Percentiles rank a stretch among this genome's conserved stretches.
Conservation (phyloP, 2,329 filamentous ascomycete genomes). For the Cylindrodendrum hubeiense region DNA sequence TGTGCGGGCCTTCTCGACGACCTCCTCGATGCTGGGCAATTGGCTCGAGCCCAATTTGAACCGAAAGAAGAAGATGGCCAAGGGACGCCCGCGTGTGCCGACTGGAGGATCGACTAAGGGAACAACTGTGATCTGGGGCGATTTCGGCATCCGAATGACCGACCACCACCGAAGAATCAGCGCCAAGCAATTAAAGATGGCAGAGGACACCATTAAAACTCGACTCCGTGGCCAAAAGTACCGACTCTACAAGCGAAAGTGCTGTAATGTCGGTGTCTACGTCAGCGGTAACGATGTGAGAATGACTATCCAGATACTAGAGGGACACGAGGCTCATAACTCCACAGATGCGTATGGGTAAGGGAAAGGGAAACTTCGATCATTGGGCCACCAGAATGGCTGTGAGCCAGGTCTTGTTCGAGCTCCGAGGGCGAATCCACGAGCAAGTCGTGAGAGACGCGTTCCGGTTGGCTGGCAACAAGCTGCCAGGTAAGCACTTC, state of each 20-base stretch:
- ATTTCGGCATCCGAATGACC: conserved; percentile 92
- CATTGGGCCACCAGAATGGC: conserved; percentile 93
- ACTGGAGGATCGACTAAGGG: conserved; percentile 93
- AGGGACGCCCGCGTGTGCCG: conserved; percentile 87
- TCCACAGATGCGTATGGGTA: conserved; percentile 90
- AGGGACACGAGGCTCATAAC: conserved; percentile 33
- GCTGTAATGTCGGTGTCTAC: conserved; percentile 95
- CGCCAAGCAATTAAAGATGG: conserved; percentile 87
- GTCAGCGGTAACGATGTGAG: conserved; percentile 90
- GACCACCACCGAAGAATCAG: conserved; percentile 95
- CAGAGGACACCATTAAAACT: conserved; percentile 92
- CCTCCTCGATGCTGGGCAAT: conserved; percentile 68
- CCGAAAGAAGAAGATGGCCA: conserved; percentile 89
- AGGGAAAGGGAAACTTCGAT: conserved; percentile 97
- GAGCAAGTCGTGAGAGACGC: conserved; percentile 95
- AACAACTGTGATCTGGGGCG: conserved; percentile 95
- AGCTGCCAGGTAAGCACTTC: conserved; percentile 81
- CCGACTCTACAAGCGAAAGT: conserved; percentile 89
- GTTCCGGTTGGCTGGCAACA: conserved; percentile 93
- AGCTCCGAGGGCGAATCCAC: conserved; percentile 91
- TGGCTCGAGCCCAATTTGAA: conserved; percentile 86
- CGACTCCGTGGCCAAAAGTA: conserved; percentile 92
- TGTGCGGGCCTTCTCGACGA: conserved; percentile 80
- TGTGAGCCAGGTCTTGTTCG: conserved; percentile 92
- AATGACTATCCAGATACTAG: conserved; percentile 18